phyloP scores from a whole-genome alignment of 495 filamentous ascomycete genomes.

The Lasiosphaeria ovina region DNA sequence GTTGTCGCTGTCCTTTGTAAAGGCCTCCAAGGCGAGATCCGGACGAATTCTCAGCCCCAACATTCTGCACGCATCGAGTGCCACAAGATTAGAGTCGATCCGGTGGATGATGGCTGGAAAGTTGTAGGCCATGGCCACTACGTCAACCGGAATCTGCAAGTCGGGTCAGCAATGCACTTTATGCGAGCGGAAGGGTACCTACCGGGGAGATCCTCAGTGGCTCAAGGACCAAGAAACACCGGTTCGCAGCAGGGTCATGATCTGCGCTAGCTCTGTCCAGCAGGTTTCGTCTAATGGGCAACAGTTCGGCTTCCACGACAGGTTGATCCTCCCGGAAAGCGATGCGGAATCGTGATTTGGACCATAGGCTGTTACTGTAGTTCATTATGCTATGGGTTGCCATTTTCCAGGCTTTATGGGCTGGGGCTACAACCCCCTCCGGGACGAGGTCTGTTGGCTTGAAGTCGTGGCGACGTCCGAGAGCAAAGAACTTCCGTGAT shows the following conservation, averaged over 20 bases:
- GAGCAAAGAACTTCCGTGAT: slow-evolving; percentile 57
- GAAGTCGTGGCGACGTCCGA: slow-evolving; percentile 42
- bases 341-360: slow-evolving; percentile 25
- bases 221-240: slow-evolving; percentile 50
- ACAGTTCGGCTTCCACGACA: slow-evolving; percentile 69
- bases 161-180: slow-evolving; percentile 21
- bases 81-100: slow-evolving; percentile 78
- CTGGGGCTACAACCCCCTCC: slow-evolving; percentile 30
- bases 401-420: slow-evolving; percentile 24
- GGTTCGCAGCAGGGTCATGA: slow-evolving; percentile 33
- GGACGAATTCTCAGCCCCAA: slow-evolving; percentile 59
- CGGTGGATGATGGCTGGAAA: slow-evolving; percentile 84
- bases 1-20: slow-evolving; percentile 95
- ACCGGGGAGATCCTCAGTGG: slow-evolving; percentile 71
- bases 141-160: slow-evolving; percentile 58
- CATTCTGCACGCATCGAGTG: slow-evolving; percentile 60
- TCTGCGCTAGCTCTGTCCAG: slow-evolving; percentile 57
- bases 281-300: slow-evolving; percentile 76
- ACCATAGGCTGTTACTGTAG: slow-evolving; percentile 45
- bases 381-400: slow-evolving; percentile 39
- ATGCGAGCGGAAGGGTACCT: slow-evolving; percentile 30
- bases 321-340: slow-evolving; percentile 63
- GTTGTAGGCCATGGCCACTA: slow-evolving; percentile 64
- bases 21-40: slow-evolving; percentile 76
- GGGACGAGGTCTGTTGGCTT: slow-evolving; percentile 44